Base-by-base conservation (phyloP, 148 eudicot genomes). In the Salicornia ramosissima region DNA sequence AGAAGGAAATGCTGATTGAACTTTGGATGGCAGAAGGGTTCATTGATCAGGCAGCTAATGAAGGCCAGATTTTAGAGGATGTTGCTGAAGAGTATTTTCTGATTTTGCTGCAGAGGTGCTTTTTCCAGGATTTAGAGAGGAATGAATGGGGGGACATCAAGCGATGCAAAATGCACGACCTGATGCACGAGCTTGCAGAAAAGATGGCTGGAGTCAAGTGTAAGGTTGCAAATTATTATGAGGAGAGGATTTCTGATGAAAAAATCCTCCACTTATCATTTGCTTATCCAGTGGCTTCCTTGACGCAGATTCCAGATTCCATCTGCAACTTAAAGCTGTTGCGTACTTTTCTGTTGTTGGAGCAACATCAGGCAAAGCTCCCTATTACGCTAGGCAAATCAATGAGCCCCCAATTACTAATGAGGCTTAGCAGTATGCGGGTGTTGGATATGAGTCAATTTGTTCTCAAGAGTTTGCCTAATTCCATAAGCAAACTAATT, bases 1-100 rank as follows among this genome's bases (percentile, higher is more conserved):
- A 58, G 0, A 73, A 61, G 46, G 42, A 64, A 19, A 33, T 10
- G 1, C 1, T 80, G 55, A 64, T 49, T 33, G 10, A 25, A 1
- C 67, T 64, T 13, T 76, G 83, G 83, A 73, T 72, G 59, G 78
- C 78, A 3, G 62, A 80, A 18, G 78, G 78, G 2, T 68, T 58
- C 19, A 10, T 77, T 28, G 4, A 15, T 28, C 19, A 50, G 6
- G 2, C 4, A 14, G 22, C 51, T n/a, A 1, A 36, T n/a, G 18
- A 7, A 58, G 6, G 21, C 26, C 33, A 60, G 22, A 42, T 64
- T 25, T 10, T 19, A 2, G 59, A 71, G 18, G 71, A 72, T 5
- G 53, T 25, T 21, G 70, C 64, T 0, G 57, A 69, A 11, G 49
- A 65, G 8, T 55, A 63, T 46, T 55, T 78, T 18, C 12, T 22